Evolutionary conservation across 495 filamentous ascomycete genomes (phyloP), one percentile per base, ranked within the genome.

Genomic region (Aspergillus sclerotioniger): DNA sequence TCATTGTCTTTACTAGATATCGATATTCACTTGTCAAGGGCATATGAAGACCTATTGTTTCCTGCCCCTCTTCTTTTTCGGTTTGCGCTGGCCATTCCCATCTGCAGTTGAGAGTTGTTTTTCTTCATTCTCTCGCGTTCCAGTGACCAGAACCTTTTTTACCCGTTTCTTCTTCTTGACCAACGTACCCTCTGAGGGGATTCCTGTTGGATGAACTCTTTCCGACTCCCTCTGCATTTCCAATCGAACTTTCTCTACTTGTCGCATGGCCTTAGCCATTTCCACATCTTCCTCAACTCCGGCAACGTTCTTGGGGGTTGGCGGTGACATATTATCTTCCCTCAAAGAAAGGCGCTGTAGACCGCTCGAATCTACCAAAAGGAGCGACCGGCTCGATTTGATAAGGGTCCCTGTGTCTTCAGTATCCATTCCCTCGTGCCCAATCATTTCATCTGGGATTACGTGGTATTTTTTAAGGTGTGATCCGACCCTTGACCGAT

Each of bases 161-260:
- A 53, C 74, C 69, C 82, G 87, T 68, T 84, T 87, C 74, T 90
- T 93, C 72, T 87, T 92, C 76, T 84, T 89, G 7, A 96, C 85
- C 28, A 91, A 74, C 6, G 80, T 86, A 10, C 88, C 90, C 59
- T 90, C 90, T 5, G 75, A 75, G n/a, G 85, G 81, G 3, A 85
- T 83, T 3, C 85, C 89, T 56, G 89, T 82, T 29, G 84, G 80
- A 67, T 90, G 80, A 33, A 95, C 87, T 52, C 90, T 75, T 74
- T 98, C 92, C 33, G 90, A 89, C 15, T 88, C 89, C 62, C 91
- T 76, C 73, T 97, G 92, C 91, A 98, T 97, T 70, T 93, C 89
- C 51, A 95, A 69, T 37, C 94, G 78, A 52, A 95, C 70, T 49
- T 84, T 79, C 75, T 97, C 93, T 13, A 98, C 88, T 67, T 96